phyloP scores from a whole-genome alignment of 2,329 filamentous ascomycete genomes.

The Corniculantispora saksenae region DNA sequence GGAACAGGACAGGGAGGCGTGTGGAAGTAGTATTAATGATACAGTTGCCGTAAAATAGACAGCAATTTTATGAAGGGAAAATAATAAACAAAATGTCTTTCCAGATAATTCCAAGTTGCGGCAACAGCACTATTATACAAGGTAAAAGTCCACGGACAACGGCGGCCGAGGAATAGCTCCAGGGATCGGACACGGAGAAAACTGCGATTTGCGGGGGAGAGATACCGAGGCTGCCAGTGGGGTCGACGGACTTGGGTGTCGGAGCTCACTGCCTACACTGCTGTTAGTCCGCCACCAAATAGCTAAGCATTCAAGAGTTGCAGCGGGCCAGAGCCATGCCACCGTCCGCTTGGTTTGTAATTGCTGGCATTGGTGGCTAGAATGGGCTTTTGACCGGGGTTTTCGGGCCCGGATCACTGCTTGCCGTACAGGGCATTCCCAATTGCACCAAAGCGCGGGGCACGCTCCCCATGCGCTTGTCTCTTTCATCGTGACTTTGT shows the following conservation, averaged over 20 bases:
- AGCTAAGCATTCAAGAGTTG: neutral
- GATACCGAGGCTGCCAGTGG: conserved; percentile 30
- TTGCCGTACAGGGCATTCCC: too few relatives aligned
- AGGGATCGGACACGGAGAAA: conserved; percentile 26
- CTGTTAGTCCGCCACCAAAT: neutral
- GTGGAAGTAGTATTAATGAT: too few relatives aligned
- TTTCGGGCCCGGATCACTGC: neutral
- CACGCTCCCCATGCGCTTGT: too few relatives aligned
- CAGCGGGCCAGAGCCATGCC: neutral
- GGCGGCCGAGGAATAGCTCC: neutral
- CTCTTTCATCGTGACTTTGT: too few relatives aligned
- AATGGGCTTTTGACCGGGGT: neutral
- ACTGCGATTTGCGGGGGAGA: conserved; percentile 27
- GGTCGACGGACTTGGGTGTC: neutral
- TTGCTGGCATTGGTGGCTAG: neutral
- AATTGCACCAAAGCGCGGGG: too few relatives aligned
- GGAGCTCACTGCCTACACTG: neutral
- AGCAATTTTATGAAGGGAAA: too few relatives aligned
- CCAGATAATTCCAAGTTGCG: neutral
- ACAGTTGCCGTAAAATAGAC: too few relatives aligned
- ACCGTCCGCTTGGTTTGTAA: neutral
- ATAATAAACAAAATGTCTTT: too few relatives aligned
- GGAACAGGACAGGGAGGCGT: neutral
- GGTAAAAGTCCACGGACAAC: neutral
- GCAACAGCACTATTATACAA: neutral